Evolutionary conservation across 1,284 basidiomycete genomes (phyloP).

Genomic region (Tremellales sp.): DNA sequence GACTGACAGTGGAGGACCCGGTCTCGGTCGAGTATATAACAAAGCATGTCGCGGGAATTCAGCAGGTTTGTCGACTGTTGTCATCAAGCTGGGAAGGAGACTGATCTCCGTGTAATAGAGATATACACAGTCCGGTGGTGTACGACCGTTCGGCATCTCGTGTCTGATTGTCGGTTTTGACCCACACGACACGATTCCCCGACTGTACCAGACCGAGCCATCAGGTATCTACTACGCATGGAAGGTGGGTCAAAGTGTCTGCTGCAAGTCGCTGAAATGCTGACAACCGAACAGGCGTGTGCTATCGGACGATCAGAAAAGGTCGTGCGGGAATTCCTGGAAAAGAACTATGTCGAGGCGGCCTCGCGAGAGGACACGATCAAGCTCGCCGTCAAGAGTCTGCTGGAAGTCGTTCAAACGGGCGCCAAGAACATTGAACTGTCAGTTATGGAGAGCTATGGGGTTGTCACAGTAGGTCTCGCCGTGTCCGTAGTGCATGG

Average conservation of each 20-base stretch:
- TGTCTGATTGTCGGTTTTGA: constrained; percentile 97
- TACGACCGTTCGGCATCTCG: constrained; percentile 96
- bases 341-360: constrained; percentile 96
- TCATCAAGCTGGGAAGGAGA: background rate
- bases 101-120: constrained; percentile 52
- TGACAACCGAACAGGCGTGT: constrained; percentile 67
- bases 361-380: constrained; percentile 83
- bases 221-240: constrained; percentile 97
- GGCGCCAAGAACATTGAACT: constrained; percentile 99
- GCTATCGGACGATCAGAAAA: constrained; percentile 97
- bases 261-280: constrained; percentile 1
- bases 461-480: constrained; percentile 73
- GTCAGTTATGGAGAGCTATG: constrained; percentile 90
- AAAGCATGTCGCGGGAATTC: constrained; percentile 93
- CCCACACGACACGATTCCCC: constrained; percentile 80
- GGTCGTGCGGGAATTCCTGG: constrained; percentile 96
- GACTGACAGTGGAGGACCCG: constrained; percentile 96
- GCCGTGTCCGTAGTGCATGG: background rate
- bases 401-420: constrained; percentile 97
- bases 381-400: constrained; percentile 91
- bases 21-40: constrained; percentile 99
- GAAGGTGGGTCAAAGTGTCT: constrained; percentile 65
- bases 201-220: constrained; percentile 95
- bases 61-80: constrained; percentile 64
- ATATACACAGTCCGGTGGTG: constrained; percentile 99